Percentiles rank a stretch among this genome's conserved stretches.
phyloP scores from a whole-genome alignment of 176 grass and related monocot genomes.

The Oryza australiensis region DNA sequence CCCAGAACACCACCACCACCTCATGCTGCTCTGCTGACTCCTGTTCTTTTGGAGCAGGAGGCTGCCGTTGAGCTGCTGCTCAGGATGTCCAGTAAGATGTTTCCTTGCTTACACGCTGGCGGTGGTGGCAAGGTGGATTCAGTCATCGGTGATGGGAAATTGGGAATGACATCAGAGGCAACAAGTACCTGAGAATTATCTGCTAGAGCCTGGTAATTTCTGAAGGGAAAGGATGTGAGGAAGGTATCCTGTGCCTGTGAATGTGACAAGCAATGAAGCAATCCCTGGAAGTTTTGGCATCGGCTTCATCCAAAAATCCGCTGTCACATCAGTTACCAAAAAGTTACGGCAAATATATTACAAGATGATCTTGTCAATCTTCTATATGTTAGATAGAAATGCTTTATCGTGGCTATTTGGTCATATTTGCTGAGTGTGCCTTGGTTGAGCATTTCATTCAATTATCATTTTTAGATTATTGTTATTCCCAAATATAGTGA shows the following conservation, averaged over 20 bases:
- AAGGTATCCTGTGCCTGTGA: constrained; percentile 10
- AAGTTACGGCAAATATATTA: neutral
- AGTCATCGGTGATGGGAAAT: neutral
- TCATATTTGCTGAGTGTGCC: neutral
- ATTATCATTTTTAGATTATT: no score
- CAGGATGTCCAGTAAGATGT: neutral
- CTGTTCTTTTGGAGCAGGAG: neutral
- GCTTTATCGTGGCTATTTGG: no score
- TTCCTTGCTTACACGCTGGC: neutral
- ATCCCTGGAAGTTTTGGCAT: neutral
- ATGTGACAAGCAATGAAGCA: constrained; percentile 27
- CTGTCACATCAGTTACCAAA: neutral
- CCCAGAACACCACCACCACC: neutral
- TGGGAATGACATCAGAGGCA: neutral
- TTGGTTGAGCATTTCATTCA: no score
- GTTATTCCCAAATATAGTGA: no score
- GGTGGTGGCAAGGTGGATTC: neutral
- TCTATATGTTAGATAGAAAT: neutral
- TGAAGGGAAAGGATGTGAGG: constrained; percentile 12
- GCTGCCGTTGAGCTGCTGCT: neutral
- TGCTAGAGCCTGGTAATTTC: neutral
- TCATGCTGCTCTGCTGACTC: neutral
- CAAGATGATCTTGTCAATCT: neutral
- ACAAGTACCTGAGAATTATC: neutral
- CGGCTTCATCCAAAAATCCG: neutral